Base-by-base conservation (phyloP, 768 basidiomycete species). In the Suillus bovinus region DNA sequence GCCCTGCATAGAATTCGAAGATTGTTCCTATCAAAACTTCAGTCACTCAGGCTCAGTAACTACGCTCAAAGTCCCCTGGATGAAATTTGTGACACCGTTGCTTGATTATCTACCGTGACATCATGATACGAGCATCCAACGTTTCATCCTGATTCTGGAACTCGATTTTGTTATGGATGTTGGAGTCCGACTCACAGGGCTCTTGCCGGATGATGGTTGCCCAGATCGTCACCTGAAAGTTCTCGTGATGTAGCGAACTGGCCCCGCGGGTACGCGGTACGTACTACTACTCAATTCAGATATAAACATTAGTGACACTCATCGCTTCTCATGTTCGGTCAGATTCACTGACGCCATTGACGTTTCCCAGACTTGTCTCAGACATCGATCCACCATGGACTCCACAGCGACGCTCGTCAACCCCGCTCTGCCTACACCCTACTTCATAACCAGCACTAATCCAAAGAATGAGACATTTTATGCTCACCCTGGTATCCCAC, bases 401-500 rank as follows among this genome's bases (percentile, higher is more conserved):
- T 74, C 73, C 13, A 17, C 68, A 16, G 13, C 61, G 50, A 74
- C 73, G 1, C 74, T 74, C 49, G 74, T 74, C 16, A 65, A 58
- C 41, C 55, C 61, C 11, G 4, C 58, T 8, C 71, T 71, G 22
- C 73, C 74, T 27, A 75, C 69, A 14, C 1, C 59, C 44, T 75
- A 75, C 65, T 74, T 64, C 44, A 34, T 74, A 41, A 72, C 69
- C 57, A 66, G 64, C 13, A 39, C 63, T 4, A 63, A 64, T 52
- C 62, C 64, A 42, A 66, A 53, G 22, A 64, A 74, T 27, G 46
- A 66, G 3, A 60, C 66, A 7, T 56, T 74, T 50, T 74, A 61
- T 13, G 56, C 71, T 0, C 53, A 47, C 2, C 67, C 71, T 17
- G 56, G 59, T 10, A 17, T 44, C 16, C 74, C 73, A 6, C 68